Base-by-base conservation (phyloP, 495 filamentous ascomycete genomes). In the Neurospora sp. region DNA sequence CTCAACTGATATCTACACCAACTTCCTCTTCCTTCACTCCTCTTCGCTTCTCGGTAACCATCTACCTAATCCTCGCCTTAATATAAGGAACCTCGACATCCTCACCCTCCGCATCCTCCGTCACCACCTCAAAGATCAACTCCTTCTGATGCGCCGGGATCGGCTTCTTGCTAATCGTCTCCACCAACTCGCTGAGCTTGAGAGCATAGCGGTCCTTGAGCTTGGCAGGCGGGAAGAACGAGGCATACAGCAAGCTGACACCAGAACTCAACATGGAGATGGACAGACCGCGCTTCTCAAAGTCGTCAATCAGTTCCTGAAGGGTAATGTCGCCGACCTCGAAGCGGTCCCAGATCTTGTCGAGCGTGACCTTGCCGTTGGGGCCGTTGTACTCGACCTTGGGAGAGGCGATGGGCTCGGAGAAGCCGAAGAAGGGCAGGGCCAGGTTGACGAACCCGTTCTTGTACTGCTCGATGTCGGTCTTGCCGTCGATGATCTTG, bases 371-470 rank as follows among this genome's bases (percentile, higher is more conserved):
- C 81, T 97, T 93, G 22, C 89, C 91, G 40, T 90, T 85, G 45
- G 89, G 82, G 70, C 94, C 89, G 77, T 84, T 78, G 82, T 98
- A 99, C 78, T 88, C 93, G 75, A 93, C 93, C 85, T 98, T 98
- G 22, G 93, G 93, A 75, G 93, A 96, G 22, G 89, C 88, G 76
- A 99, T 93, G 12, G 96, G 96, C 82, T 99, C 96, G 81, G 93
- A 96, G 88, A 98, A 99, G 22, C 94, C 95, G 74, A 98, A 94
- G 87, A 98, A 98, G 9, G 96, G 96, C 68, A 99, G 87, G 7
- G 96, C 96, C 72, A 99, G 85, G 84, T 99, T 99, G 81, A 98
- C 84, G 80, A 99, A 99, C 35, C 96, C 96, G 82, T 99, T 99
- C 88, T 98, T 98, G 88, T 95, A 99, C 77, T 98, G 92, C 82